Percentiles rank a stretch among this genome's conserved stretches.
Conservation (phyloP, 305 asterid species). For the Solanum chacoense region DNA sequence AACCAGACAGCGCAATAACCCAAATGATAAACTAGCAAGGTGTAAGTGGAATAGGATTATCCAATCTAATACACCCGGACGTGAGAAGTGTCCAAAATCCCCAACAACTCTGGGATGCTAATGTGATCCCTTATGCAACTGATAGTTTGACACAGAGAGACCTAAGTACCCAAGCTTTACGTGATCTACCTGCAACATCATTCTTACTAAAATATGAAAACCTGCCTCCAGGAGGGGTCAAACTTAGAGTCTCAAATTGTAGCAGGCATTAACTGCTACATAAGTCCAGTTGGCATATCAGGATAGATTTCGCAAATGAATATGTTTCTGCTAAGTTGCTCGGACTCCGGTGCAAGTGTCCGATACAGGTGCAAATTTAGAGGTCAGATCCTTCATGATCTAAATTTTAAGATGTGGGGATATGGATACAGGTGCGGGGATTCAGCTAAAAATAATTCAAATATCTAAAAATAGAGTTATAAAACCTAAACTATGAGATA, state of each 20-base stretch:
- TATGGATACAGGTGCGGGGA: background rate
- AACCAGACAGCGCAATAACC: conserved; percentile 2
- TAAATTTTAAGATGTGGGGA: background rate
- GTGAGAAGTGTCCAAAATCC: background rate
- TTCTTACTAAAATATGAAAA: background rate
- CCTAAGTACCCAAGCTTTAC: background rate
- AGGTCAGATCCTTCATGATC: background rate
- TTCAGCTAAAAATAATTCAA: background rate
- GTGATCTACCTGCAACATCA: background rate
- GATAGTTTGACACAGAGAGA: background rate
- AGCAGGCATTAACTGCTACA: background rate
- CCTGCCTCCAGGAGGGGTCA: background rate
- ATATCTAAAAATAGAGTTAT: background rate
- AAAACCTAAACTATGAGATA: background rate
- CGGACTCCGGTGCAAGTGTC: background rate
- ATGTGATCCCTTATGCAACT: background rate
- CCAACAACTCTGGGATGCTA: background rate
- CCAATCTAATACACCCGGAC: background rate
- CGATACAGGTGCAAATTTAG: background rate
- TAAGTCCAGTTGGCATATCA: background rate
- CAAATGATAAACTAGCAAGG: background rate
- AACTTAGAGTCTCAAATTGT: background rate
- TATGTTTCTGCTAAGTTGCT: background rate
- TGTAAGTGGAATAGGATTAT: background rate
- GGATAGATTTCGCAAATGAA: background rate